These are phyloP conservation scores for Aspergillus awamori DNA, from an alignment of 2,329 filamentous ascomycete genomes.

Conservation along the genomic window DNA sequence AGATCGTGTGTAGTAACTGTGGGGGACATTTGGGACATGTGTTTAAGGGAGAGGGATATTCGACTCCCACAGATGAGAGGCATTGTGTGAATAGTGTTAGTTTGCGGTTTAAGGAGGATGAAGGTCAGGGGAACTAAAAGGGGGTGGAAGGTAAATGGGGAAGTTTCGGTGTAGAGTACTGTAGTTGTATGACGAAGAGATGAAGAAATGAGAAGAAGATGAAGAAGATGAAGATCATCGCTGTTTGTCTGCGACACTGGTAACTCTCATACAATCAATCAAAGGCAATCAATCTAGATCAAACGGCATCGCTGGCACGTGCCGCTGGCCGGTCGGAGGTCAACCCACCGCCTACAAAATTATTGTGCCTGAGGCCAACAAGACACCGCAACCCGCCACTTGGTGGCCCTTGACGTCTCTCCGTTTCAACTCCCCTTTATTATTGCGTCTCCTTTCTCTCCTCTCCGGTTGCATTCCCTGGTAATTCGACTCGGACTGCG, in stretches of 20 bases:
- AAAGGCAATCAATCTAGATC: background rate
- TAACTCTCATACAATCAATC: too few relatives aligned
- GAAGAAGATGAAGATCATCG: background rate
- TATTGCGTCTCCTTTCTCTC: conserved; percentile 7
- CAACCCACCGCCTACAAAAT: conserved; percentile 6
- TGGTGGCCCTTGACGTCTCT: conserved; percentile 24
- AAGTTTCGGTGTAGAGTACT: background rate
- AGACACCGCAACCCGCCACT: conserved; percentile 34
- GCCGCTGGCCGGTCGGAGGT: conserved; percentile 20
- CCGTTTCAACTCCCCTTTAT: conserved; percentile 6
- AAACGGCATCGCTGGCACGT: conserved; percentile 28
- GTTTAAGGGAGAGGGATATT: conserved; percentile 84
- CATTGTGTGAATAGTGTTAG: conserved; percentile 97
- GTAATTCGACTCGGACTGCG: conserved; percentile 15
- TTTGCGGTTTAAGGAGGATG: conserved; percentile 76
- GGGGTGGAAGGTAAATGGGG: background rate
- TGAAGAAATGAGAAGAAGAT: background rate
- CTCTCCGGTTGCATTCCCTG: conserved; percentile 16
- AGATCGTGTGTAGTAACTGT: conserved; percentile 94
- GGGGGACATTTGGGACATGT: conserved; percentile 91
- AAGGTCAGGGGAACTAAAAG: conserved; percentile 47
- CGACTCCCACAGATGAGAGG: conserved; percentile 88
- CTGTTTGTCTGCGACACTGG: background rate
- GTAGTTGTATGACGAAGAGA: conserved; percentile 8
- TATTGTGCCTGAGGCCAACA: conserved; percentile 27